These are phyloP conservation scores for Leccinum disarticulatum DNA, from an alignment of 768 basidiomycete species.

Conservation along the genomic window DNA sequence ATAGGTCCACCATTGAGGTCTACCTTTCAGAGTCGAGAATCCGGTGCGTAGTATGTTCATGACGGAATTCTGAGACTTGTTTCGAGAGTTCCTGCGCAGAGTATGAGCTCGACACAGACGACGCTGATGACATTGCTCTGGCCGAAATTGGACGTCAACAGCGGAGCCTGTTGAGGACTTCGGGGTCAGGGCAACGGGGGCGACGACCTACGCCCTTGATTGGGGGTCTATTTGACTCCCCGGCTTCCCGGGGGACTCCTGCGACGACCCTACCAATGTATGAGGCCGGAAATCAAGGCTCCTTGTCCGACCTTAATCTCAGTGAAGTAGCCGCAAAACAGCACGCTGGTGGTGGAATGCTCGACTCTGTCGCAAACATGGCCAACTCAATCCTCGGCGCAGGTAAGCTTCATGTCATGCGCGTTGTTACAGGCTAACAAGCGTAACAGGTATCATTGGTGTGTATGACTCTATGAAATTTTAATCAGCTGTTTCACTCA, in stretches of 20 bases:
- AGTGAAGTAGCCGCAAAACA: conserved; percentile 70
- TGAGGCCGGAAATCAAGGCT: conserved; percentile 33
- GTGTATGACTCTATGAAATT: conserved; percentile 16
- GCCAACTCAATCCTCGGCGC: conserved; percentile 95
- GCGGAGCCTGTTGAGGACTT: conserved; percentile 20
- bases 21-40: conserved; percentile 73
- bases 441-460: conserved; percentile 68
- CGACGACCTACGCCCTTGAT: conserved; percentile 75
- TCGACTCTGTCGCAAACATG: conserved; percentile 90
- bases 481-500: conserved; percentile 4
- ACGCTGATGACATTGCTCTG: conserved; percentile 57
- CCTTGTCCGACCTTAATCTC: conserved; percentile 45
- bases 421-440: conserved; percentile 18
- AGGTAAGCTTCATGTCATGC: conserved; percentile 45
- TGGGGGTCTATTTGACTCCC: conserved; percentile 71
- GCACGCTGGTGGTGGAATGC: conserved; percentile 66
- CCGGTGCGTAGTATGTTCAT: conserved; percentile 71
- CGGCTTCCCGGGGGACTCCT: conserved; percentile 51
- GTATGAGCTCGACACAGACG: conserved; percentile 83
- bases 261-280: conserved; percentile 56
- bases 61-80: neutral
- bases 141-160: conserved; percentile 33
- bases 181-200: conserved; percentile 37
- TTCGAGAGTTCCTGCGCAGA: conserved; percentile 43
- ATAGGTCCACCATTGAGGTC: conserved; percentile 71